Evolutionary conservation across 805 yeast species (phyloP), one percentile per base, ranked within the genome.

Genomic region (Candida saitoana): DNA sequence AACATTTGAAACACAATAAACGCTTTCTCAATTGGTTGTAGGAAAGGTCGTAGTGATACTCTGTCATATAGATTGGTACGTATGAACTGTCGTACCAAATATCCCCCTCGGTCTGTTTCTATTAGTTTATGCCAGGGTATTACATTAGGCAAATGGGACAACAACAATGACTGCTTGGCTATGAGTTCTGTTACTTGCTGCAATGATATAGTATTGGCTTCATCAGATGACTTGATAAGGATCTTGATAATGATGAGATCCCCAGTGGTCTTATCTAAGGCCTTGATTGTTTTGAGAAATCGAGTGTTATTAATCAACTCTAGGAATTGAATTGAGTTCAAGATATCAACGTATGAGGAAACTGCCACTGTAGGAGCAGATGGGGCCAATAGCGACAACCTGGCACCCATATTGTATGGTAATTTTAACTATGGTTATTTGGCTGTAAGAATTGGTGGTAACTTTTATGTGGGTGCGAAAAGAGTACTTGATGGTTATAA

Each of bases 51-150:
- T 5, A 90, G 79, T 35, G 95, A 72, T 32, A 93, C 69, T 45
- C 97, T 68, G 56, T 93, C 98, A 57, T 89, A 89, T n/a, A 90
- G 65, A 54, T 86, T 90, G 38, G 84, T 80, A 51, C 82, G 76
- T 46, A 87, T 67, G 66, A 78, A 80, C 47, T 91, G 97, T 41
- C 99, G 76, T 38, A 91, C 79, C 36, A 91, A 60, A 64, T 91
- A 93, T 0, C 93, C 96, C 0, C 98, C 98, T 35, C 97, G 71
- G 40, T 85, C 95, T 0, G 96, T 87, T 54, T 90, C 96, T 9
- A 89, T 72, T 31, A 93, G 69, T 41, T 81, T 77, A 37, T 77
- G 67, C 63, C 83, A 91, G 4, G 93, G 84, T 19, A 89, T 57
- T 3, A 80, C 83, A 51, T 84, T 84, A 8, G 80, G 80, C 40